Evolutionary conservation across 164 flowering plant species (phyloP), one percentile per base, ranked within the genome.

Genomic region (Platanus orientalis): DNA sequence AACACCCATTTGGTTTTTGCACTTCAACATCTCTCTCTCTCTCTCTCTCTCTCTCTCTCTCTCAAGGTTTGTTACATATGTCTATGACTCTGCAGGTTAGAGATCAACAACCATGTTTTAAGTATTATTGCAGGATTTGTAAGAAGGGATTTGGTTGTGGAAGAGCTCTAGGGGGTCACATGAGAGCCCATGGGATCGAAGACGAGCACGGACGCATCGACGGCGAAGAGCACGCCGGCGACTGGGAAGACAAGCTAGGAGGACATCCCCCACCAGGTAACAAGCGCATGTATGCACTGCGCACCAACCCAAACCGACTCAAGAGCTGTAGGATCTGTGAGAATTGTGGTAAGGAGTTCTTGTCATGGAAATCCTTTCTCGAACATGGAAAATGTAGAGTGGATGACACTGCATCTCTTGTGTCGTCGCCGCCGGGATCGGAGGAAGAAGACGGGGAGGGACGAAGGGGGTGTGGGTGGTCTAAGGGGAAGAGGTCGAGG

Each of bases 111-210:
- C 62, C 84, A 39, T 62, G 30, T 66, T 86, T 83, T 61, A 94
- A 94, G 73, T 83, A 88, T 63, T 83, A 76, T 66, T 94, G 99
- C 58, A 85, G 76, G 54, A 82, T 91, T 59, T 94, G 99, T 77
- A 89, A 84, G 79, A 94, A 84, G 61, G 99, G 97, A 2, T 94
- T 94, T 58, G 81, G 83, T 23, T 91, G 99, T 65, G 99, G 97
- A 7, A 75, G 99, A 56, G 99, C 97, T 14, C 75, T 94, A 0
- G 99, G 99, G 0, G 97, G 99, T 7, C 99, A 94, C 77, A 94
- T 91, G 99, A 79, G 97, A 71, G 96, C 97, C 6, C 99, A 94
- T 65, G 98, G 98, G 2, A 87, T 90, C 0, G 94, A 90, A 6
- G 96, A 83, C 29, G 95, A 87, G 47, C 57, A 32, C 10, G 85